A percentile compares a stretch with the other conserved stretches of the same genome.
These are phyloP conservation scores for Penicillium subrubescens DNA, from an alignment of 495 filamentous ascomycete species.

Conservation along the genomic window DNA sequence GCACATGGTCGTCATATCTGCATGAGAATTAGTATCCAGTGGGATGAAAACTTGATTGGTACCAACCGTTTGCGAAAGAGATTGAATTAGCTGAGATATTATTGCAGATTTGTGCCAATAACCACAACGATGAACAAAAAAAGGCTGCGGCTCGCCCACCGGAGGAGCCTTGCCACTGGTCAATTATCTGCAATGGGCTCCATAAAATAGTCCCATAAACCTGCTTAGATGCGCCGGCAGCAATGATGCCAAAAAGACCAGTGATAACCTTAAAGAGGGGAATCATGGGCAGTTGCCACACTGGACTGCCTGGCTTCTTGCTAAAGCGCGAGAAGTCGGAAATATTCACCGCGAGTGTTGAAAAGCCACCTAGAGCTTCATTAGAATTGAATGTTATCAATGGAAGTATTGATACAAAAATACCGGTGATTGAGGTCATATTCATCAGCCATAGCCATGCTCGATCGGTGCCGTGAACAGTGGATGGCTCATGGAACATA, in stretches of 20 bases:
- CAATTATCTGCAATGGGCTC: slow-evolving; percentile 56
- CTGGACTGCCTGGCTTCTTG: slow-evolving; percentile 40
- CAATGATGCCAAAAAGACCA: slow-evolving; percentile 52
- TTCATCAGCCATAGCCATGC: too few relatives aligned
- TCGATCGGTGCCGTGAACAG: background rate
- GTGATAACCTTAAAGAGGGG: slow-evolving; percentile 12
- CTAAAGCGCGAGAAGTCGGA: slow-evolving; percentile 64
- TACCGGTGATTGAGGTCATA: background rate
- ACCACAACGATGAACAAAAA: slow-evolving; percentile 41
- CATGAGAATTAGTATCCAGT: too few relatives aligned
- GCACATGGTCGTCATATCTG: slow-evolving; percentile 47
- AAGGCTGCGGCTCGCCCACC: slow-evolving; percentile 56
- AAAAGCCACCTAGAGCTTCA: slow-evolving; percentile 9
- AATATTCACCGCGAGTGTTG: slow-evolving; percentile 52
- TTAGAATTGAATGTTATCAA: background rate
- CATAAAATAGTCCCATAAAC: slow-evolving; percentile 55
- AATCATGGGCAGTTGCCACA: slow-evolving; percentile 45
- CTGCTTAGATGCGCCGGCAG: slow-evolving; percentile 49
- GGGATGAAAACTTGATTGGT: too few relatives aligned
- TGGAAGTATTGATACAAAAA: background rate
- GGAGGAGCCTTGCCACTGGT: slow-evolving; percentile 43
- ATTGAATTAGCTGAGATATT: slow-evolving; percentile 57
- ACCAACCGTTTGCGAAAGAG: slow-evolving; percentile 23
- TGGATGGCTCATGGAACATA: background rate
- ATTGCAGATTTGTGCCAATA: background rate